Evolutionary conservation across 495 filamentous ascomycete species (phyloP).

Genomic region (Cenococcum geophilum): DNA sequence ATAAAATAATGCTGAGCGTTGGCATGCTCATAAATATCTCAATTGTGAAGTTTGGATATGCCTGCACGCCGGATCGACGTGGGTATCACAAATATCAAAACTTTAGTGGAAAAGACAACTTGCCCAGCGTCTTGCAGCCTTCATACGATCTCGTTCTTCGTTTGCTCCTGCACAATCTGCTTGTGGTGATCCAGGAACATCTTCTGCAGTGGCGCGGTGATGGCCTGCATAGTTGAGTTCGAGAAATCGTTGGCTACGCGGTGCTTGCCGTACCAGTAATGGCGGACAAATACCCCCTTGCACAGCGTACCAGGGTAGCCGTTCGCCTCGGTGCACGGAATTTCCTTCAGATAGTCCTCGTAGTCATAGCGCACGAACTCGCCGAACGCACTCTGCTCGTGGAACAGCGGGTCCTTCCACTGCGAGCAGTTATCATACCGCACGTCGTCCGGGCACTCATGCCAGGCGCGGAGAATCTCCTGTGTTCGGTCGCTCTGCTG

Average conservation of each 20-base stretch:
- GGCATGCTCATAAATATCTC: too few species aligned
- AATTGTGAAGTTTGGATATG: too few species aligned
- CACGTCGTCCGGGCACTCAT: slow-evolving; percentile 35
- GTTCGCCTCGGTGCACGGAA: slow-evolving; percentile 41
- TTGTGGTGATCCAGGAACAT: background rate
- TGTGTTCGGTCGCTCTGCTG: slow-evolving; percentile 36
- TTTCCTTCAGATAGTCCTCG: slow-evolving; percentile 35
- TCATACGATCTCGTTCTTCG: slow-evolving; percentile 1
- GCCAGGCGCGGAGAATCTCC: slow-evolving; percentile 40
- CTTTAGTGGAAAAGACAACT: background rate
- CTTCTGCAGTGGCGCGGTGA: slow-evolving; percentile 20
- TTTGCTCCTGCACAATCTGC: background rate
- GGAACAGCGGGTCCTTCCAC: slow-evolving; percentile 36
- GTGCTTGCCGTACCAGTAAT: slow-evolving; percentile 30
- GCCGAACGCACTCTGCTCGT: slow-evolving; percentile 42
- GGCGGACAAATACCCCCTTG: slow-evolving; percentile 25
- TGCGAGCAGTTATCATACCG: slow-evolving; percentile 36
- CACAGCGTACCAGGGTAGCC: slow-evolving; percentile 24
- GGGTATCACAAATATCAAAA: background rate
- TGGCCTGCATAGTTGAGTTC: slow-evolving; percentile 28
- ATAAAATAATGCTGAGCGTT: too few species aligned
- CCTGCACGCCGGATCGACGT: too few species aligned
- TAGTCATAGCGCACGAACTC: slow-evolving; percentile 38
- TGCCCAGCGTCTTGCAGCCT: background rate
- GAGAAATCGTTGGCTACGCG: slow-evolving; percentile 17